Conservation (phyloP, 768 basidiomycete species). For the Mrakia gelida region DNA sequence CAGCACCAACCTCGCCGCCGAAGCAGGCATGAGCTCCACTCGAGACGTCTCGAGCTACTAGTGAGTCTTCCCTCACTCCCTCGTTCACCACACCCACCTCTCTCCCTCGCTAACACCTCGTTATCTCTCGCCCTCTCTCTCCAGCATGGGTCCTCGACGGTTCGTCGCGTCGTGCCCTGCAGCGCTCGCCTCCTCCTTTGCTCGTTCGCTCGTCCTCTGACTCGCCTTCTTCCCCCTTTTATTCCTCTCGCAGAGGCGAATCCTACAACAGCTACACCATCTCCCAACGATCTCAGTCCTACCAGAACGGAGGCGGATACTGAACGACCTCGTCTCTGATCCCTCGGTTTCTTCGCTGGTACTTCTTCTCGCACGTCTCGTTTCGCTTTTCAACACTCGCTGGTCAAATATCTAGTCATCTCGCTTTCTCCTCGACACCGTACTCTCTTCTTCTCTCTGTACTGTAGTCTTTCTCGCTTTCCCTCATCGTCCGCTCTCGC, state of each 20-base stretch:
- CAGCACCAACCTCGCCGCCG: conserved; percentile 7
- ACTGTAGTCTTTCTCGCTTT: too few species aligned
- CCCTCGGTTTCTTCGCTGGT: too few species aligned
- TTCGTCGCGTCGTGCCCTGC: background rate
- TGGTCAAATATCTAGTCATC: too few species aligned
- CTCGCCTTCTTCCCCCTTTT: background rate
- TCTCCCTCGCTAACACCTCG: background rate
- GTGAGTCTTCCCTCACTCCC: background rate
- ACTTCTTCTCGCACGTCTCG: too few species aligned
- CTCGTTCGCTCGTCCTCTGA: background rate
- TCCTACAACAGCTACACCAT: conserved; percentile 4
- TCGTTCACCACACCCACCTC: background rate
- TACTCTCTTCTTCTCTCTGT: too few species aligned
- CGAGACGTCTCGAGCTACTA: conserved; percentile 18
- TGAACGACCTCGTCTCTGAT: background rate
- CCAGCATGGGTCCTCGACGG: conserved; percentile 12
- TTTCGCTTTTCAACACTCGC: too few species aligned
- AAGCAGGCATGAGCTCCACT: background rate
- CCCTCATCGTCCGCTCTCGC: too few species aligned
- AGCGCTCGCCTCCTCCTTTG: too few species aligned
- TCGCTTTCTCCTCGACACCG: too few species aligned
- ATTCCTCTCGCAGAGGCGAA: background rate
- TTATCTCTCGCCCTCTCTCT: background rate
- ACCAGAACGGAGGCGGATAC: background rate
- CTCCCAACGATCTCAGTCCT: background rate